Evolutionary conservation across 2,329 filamentous ascomycete genomes (phyloP).

Genomic region (Teratosphaeria nubilosa): DNA sequence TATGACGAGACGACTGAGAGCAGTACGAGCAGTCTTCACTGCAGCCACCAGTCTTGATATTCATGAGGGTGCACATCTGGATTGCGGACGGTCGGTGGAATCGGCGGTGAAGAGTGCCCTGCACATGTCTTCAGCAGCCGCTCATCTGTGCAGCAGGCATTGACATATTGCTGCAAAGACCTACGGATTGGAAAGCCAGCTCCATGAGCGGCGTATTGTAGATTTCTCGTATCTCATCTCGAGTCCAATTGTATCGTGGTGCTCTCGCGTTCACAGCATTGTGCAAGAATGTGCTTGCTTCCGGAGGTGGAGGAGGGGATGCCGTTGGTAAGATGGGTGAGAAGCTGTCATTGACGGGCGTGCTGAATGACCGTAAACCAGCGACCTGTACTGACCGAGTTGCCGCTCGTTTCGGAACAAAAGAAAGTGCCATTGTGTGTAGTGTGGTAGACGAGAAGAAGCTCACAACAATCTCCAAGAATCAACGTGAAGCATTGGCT

Average conservation of each 20-base stretch:
- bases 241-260: slow-evolving; percentile 67
- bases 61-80: slow-evolving; percentile 90
- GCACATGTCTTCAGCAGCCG: slow-evolving; percentile 7
- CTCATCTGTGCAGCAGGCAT: neutral
- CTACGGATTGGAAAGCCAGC: slow-evolving; percentile 35
- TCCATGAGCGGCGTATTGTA: slow-evolving; percentile 77
- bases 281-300: slow-evolving; percentile 26
- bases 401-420: slow-evolving; percentile 14
- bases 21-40: slow-evolving; percentile 91
- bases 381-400: slow-evolving; percentile 10
- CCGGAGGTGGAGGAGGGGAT: slow-evolving; percentile 10
- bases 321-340: slow-evolving; percentile 18
- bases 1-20: slow-evolving; percentile 74
- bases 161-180: slow-evolving; percentile 2
- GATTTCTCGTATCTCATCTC: slow-evolving; percentile 68
- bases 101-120: slow-evolving; percentile 70
- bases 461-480: neutral
- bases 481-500: neutral
- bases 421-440: neutral
- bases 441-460: neutral
- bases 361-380: slow-evolving; percentile 22
- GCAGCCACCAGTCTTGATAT: slow-evolving; percentile 91
- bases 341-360: slow-evolving; percentile 25
- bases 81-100: slow-evolving; percentile 78
- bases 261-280: slow-evolving; percentile 49